phyloP scores from a whole-genome alignment of 1,139 yeast genomes.

The Arxiozyma telluris region DNA sequence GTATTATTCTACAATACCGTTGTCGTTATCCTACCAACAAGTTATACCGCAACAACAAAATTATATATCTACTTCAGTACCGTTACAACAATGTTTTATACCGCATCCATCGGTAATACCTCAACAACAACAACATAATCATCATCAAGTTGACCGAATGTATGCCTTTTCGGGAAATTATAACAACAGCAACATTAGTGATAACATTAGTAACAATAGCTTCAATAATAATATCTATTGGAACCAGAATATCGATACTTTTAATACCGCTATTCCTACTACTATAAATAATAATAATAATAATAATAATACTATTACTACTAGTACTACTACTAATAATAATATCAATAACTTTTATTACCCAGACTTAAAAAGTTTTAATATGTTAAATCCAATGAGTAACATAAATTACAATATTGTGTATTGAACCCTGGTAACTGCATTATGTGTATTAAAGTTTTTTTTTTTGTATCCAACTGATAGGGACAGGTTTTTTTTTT shows the following conservation, averaged over 20 bases:
- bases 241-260: too few relatives aligned
- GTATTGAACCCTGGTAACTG: not conserved
- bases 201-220: not conserved
- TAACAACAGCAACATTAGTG: not conserved
- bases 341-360: not conserved
- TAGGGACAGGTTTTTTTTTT: too few relatives aligned
- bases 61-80: not conserved
- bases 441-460: not conserved
- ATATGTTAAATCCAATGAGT: slow-evolving; percentile 1
- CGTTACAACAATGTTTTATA: not conserved
- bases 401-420: not conserved
- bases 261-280: not conserved
- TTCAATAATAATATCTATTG: not conserved
- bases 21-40: not conserved
- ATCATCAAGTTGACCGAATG: not conserved
- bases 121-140: slow-evolving; percentile 3
- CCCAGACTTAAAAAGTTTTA: slow-evolving; percentile 3
- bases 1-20: not conserved
- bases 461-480: not conserved
- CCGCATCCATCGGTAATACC: not conserved
- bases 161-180: not conserved
- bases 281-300: not conserved
- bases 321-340: not conserved
- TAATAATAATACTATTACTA: not conserved
- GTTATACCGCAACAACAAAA: not conserved